Conservation (phyloP, 106 monocot species). For the Apostasia shenzhenica region DNA sequence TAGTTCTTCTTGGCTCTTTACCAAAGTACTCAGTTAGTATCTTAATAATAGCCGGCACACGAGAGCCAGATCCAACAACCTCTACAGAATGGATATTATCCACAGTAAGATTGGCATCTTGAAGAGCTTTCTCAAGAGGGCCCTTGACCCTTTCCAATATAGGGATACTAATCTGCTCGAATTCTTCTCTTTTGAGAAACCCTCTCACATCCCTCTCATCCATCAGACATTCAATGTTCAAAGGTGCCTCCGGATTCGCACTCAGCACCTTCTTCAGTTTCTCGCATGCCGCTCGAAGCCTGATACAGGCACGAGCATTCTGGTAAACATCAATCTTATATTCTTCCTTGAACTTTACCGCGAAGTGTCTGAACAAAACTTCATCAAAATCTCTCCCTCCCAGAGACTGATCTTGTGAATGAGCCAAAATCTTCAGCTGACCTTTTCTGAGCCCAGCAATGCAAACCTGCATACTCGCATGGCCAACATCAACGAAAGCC, state of each 20-base stretch:
- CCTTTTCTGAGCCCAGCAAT: conserved; percentile 66
- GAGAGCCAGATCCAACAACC: conserved; percentile 89
- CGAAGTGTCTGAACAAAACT: conserved; percentile 63
- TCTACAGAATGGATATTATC: conserved; percentile 58
- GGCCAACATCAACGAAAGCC: conserved; percentile 82
- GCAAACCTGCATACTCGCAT: conserved; percentile 79
- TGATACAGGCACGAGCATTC: conserved; percentile 60
- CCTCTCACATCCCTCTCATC: conserved; percentile 84
- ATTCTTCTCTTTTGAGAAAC: conserved; percentile 73
- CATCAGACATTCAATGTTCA: conserved; percentile 84
- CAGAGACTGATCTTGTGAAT: conserved; percentile 54
- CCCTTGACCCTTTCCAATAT: conserved; percentile 56
- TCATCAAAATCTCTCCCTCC: conserved; percentile 92
- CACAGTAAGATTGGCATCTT: conserved; percentile 32
- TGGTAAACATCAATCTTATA: conserved; percentile 66
- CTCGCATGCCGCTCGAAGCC: conserved; percentile 65
- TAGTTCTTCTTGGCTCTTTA: conserved; percentile 66
- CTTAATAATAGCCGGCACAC: conserved; percentile 68
- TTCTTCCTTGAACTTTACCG: conserved; percentile 58
- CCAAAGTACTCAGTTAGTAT: conserved; percentile 54
- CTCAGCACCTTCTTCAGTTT: conserved; percentile 86
- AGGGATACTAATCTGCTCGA: conserved; percentile 56
- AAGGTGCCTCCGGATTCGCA: conserved; percentile 78
- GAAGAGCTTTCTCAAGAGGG: conserved; percentile 49
- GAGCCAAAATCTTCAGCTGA: conserved; percentile 47